Percentiles rank a stretch among this genome's conserved stretches.
Evolutionary conservation across 495 filamentous ascomycete species (phyloP).

Genomic region (Hamigera avellanea): DNA sequence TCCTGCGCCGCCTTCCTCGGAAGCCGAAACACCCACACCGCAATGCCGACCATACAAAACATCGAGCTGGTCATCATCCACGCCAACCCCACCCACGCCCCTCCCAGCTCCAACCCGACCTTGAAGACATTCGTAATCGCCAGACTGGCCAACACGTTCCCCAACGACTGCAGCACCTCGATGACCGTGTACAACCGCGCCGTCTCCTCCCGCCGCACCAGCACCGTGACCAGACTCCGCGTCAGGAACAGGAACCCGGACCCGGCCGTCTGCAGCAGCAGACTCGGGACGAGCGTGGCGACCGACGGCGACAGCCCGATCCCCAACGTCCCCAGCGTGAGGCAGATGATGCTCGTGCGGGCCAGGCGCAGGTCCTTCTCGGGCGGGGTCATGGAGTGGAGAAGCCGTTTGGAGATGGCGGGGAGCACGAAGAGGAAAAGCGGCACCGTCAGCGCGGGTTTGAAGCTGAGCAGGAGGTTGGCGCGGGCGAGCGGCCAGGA

Average conservation of each 20-base stretch:
- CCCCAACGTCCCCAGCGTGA: slow-evolving; percentile 34
- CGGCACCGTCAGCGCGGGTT: slow-evolving; percentile 37
- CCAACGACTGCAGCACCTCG: slow-evolving; percentile 42
- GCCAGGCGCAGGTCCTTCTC: slow-evolving; percentile 42
- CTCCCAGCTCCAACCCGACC: slow-evolving; percentile 34
- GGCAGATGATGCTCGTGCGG: slow-evolving; percentile 31
- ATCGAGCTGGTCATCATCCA: slow-evolving; percentile 40
- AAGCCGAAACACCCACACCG: slow-evolving; percentile 27
- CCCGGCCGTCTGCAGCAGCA: slow-evolving; percentile 38
- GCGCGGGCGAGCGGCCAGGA: slow-evolving; percentile 41
- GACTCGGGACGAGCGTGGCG: slow-evolving; percentile 27
- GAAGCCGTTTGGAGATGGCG: slow-evolving; percentile 19
- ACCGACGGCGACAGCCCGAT: slow-evolving; percentile 32
- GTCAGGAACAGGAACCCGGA: slow-evolving; percentile 32
- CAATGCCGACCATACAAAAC: slow-evolving; percentile 25
- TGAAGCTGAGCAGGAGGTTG: slow-evolving; percentile 41
- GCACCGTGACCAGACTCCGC: slow-evolving; percentile 39
- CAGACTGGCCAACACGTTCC: slow-evolving; percentile 41
- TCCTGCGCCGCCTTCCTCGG: too few species aligned
- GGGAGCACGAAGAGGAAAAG: slow-evolving; percentile 41
- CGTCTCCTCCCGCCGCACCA: slow-evolving; percentile 41
- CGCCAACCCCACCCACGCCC: slow-evolving; percentile 40
- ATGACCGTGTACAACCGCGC: slow-evolving; percentile 46
- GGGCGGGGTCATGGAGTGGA: slow-evolving; percentile 25
- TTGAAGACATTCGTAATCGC: slow-evolving; percentile 43